A percentile compares a stretch with the other conserved stretches of the same genome.
Conservation (phyloP, 2,329 filamentous ascomycete species). For the Monilinia fructigena region DNA sequence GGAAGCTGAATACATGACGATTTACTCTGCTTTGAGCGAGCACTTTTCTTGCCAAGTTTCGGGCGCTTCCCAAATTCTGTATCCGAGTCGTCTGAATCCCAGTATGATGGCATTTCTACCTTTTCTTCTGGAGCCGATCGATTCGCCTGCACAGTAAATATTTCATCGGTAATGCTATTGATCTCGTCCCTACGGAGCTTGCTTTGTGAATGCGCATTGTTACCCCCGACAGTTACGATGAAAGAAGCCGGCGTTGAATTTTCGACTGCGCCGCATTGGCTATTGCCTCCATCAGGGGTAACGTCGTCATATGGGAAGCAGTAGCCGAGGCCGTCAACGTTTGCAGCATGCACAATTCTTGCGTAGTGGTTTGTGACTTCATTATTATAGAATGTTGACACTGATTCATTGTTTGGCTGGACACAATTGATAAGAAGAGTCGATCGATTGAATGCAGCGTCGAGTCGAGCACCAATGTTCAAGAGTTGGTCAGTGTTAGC, state of each 20-base stretch:
- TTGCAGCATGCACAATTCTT: slow-evolving; percentile 61
- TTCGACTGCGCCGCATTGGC: slow-evolving; percentile 63
- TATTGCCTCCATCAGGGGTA: slow-evolving; percentile 50
- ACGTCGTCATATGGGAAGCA: slow-evolving; percentile 74
- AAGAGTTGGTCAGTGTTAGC: slow-evolving; percentile 44
- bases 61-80: slow-evolving; percentile 26
- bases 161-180: background rate
- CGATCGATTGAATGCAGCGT: slow-evolving; percentile 72
- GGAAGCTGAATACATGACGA: slow-evolving; percentile 22
- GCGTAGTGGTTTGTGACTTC: slow-evolving; percentile 64
- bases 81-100: slow-evolving; percentile 20
- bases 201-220: slow-evolving; percentile 26
- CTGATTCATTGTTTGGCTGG: slow-evolving; percentile 53
- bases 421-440: slow-evolving; percentile 57
- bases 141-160: background rate
- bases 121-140: slow-evolving; percentile 22
- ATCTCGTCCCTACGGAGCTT: background rate
- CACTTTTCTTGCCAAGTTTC: slow-evolving; percentile 26
- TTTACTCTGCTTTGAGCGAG: background rate
- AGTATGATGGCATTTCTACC: slow-evolving; percentile 13
- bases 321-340: slow-evolving; percentile 61
- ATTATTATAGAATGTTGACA: slow-evolving; percentile 52
- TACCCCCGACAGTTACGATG: slow-evolving; percentile 31
- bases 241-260: slow-evolving; percentile 35
- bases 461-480: slow-evolving; percentile 69